phyloP scores from a whole-genome alignment of 805 yeast species.

The Kazachstania bromeliacearum region DNA sequence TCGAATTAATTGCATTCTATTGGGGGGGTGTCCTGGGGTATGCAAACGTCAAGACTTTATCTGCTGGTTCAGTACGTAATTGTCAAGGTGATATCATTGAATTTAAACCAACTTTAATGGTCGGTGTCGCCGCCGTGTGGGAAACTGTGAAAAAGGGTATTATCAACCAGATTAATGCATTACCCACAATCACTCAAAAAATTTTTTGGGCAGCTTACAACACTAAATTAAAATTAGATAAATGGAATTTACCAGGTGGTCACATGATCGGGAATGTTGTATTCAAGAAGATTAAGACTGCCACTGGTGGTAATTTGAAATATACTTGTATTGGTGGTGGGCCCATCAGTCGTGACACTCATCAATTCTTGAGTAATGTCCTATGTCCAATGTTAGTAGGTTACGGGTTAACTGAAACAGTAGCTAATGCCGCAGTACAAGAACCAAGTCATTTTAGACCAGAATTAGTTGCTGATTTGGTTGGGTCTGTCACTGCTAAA shows the following conservation, averaged over 20 bases:
- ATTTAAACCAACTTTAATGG: conserved; percentile 88
- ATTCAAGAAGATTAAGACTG: conserved; percentile 82
- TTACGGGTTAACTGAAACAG: conserved; percentile 93
- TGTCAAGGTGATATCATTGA: conserved; percentile 83
- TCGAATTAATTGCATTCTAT: conserved; percentile 67
- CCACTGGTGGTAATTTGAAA: conserved; percentile 86
- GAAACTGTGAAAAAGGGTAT: conserved; percentile 92
- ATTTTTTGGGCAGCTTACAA: conserved; percentile 83
- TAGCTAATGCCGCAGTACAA: conserved; percentile 73
- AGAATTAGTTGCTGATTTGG: conserved; percentile 74
- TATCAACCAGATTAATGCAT: conserved; percentile 57
- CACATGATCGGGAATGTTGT: conserved; percentile 52
- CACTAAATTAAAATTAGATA: conserved; percentile 54
- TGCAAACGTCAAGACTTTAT: conserved; percentile 83
- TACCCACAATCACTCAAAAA: conserved; percentile 61
- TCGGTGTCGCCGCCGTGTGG: conserved; percentile 98
- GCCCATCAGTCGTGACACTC: conserved; percentile 78
- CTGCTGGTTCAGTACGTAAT: conserved; percentile 72
- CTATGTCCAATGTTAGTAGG: conserved; percentile 87
- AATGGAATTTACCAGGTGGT: conserved; percentile 68
- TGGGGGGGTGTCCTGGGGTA: conserved; percentile 91
- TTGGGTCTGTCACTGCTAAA: conserved; percentile 78
- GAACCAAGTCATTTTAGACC: conserved; percentile 57
- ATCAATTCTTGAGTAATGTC: conserved; percentile 63
- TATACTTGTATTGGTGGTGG: conserved; percentile 85